phyloP scores from a whole-genome alignment of 2,329 filamentous ascomycete genomes.

The Colletotrichum liaoningense region DNA sequence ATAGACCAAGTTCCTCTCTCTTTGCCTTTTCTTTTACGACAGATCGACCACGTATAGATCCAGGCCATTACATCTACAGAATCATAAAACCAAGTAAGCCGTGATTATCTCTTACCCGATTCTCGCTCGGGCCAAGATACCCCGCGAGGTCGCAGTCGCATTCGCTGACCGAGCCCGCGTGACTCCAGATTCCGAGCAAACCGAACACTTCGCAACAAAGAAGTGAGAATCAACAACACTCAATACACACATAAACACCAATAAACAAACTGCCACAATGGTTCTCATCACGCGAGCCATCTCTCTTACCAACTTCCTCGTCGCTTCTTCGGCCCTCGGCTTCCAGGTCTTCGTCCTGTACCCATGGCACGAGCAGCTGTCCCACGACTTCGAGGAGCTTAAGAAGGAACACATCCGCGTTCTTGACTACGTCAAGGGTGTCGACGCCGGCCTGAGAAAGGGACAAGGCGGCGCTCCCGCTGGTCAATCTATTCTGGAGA shows the following conservation, averaged over 20 bases:
- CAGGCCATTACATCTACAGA: background rate
- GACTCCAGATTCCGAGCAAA: background rate
- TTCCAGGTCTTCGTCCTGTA: constrained; percentile 79
- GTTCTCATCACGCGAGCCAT: constrained; percentile 57
- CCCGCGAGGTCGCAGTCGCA: constrained; percentile 5
- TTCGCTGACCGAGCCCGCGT: constrained; percentile 2
- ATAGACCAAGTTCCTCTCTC: constrained; percentile 7
- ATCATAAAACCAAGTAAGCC: background rate
- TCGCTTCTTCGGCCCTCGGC: constrained; percentile 72
- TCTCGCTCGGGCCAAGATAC: constrained; percentile 17
- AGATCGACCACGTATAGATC: background rate
- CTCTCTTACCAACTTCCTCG: constrained; percentile 73
- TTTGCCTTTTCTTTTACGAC: background rate
- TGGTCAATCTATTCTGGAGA: constrained; percentile 35
- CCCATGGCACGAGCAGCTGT: constrained; percentile 76
- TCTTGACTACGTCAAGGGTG: constrained; percentile 46
- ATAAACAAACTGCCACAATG: constrained; percentile 31
- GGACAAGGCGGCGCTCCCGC: constrained; percentile 31
- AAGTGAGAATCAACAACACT: background rate
- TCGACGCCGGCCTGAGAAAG: constrained; percentile 32
- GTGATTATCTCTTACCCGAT: background rate
- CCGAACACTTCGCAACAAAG: background rate
- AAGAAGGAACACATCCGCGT: constrained; percentile 67
- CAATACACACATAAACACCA: background rate
- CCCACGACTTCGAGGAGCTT: constrained; percentile 69